Evolutionary conservation across 2,329 filamentous ascomycete genomes (phyloP).

Genomic region (Pseudogymnoascus sp.): DNA sequence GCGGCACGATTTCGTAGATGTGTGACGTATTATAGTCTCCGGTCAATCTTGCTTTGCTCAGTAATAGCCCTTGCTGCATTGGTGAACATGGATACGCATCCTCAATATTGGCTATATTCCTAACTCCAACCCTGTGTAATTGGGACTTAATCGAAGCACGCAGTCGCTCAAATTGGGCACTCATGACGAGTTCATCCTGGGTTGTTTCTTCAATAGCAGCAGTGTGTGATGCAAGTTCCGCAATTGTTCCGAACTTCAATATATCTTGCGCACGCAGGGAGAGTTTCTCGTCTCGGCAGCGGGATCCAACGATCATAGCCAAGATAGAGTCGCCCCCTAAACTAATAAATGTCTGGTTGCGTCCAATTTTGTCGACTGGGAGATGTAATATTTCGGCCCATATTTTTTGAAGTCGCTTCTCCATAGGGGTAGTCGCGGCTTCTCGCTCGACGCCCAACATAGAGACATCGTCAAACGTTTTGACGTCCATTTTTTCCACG

Average conservation of each 20-base stretch:
- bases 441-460: background rate
- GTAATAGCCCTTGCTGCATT: constrained; percentile 17
- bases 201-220: background rate
- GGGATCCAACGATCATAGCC: constrained; percentile 30
- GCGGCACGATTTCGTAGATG: constrained; percentile 16
- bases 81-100: constrained; percentile 18
- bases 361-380: constrained; percentile 23
- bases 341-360: constrained; percentile 31
- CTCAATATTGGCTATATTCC: constrained; percentile 16
- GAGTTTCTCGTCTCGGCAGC: background rate
- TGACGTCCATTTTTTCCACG: background rate
- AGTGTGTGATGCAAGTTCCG: background rate
- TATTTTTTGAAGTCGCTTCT: constrained; percentile 2
- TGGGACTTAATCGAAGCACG: background rate
- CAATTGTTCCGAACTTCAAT: background rate
- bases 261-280: background rate
- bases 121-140: background rate
- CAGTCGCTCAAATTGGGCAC: background rate
- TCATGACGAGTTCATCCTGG: background rate
- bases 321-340: constrained; percentile 39
- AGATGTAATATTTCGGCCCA: background rate
- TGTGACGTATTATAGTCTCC: constrained; percentile 18
- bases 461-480: background rate
- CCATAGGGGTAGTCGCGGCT: background rate
- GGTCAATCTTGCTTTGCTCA: constrained; percentile 14